A percentile compares a stretch with the other conserved stretches of the same genome.
phyloP scores from a whole-genome alignment of 805 yeast species.

The Candida succiphila region DNA sequence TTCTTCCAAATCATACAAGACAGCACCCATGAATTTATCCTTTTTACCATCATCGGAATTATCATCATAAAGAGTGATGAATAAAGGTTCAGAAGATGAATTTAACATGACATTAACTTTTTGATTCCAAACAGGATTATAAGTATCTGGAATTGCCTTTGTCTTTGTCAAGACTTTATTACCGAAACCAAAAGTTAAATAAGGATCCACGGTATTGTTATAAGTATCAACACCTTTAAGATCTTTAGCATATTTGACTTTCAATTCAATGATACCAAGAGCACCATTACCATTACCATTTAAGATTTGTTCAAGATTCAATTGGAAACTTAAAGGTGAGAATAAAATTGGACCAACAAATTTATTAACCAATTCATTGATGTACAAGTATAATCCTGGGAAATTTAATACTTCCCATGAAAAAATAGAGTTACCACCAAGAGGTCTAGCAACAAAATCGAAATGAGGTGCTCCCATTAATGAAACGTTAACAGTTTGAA shows the following conservation, averaged over 20 bases:
- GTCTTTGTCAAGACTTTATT: slow-evolving; percentile 58
- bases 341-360: slow-evolving; percentile 84
- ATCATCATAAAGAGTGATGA: slow-evolving; percentile 62
- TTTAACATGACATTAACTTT: slow-evolving; percentile 58
- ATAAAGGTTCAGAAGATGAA: slow-evolving; percentile 75
- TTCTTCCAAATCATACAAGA: slow-evolving; percentile 62
- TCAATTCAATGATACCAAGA: slow-evolving; percentile 74
- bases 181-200: slow-evolving; percentile 59
- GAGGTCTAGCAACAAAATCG: slow-evolving; percentile 70
- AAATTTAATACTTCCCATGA: slow-evolving; percentile 80
- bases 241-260: slow-evolving; percentile 54
- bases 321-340: slow-evolving; percentile 85
- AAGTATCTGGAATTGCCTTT: slow-evolving; percentile 54
- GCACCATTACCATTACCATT: slow-evolving; percentile 81
- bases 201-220: slow-evolving; percentile 87
- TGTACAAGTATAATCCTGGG: slow-evolving; percentile 80
- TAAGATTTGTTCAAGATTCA: slow-evolving; percentile 83
- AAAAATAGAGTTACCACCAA: slow-evolving; percentile 71
- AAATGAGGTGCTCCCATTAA: slow-evolving; percentile 79
- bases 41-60: slow-evolving; percentile 52
- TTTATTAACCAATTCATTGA: slow-evolving; percentile 77
- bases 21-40: slow-evolving; percentile 73
- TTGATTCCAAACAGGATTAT: slow-evolving; percentile 79
- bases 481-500: slow-evolving; percentile 82
- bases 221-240: slow-evolving; percentile 59